Conservation (phyloP, 2,329 filamentous ascomycete species). For the Metarhizium rileyi region DNA sequence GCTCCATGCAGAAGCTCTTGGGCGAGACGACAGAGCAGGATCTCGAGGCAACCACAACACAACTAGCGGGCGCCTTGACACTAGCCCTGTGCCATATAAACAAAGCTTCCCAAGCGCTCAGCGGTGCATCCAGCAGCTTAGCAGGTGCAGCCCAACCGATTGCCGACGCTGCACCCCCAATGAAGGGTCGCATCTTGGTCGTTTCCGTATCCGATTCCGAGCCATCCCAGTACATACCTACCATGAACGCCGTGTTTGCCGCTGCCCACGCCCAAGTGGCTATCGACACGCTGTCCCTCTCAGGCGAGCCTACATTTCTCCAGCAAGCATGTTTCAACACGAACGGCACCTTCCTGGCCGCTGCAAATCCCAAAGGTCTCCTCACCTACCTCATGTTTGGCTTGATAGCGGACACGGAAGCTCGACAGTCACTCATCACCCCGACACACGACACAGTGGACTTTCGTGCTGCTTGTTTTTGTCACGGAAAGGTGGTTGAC, state of each 20-base stretch:
- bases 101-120: constrained; percentile 60
- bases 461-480: constrained; percentile 97
- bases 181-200: constrained; percentile 64
- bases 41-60: constrained; percentile 67
- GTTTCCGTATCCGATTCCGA: constrained; percentile 79
- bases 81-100: constrained; percentile 86
- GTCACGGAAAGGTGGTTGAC: constrained; percentile 83
- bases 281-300: constrained; percentile 83
- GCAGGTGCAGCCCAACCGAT: constrained; percentile 25
- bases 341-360: constrained; percentile 44
- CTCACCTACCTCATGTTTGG: constrained; percentile 93
- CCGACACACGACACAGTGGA: constrained; percentile 83
- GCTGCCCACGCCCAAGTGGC: constrained; percentile 80
- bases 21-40: constrained; percentile 53
- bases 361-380: constrained; percentile 55
- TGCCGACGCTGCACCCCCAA: constrained; percentile 19
- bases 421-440: constrained; percentile 54
- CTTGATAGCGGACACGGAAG: constrained; percentile 59
- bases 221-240: constrained; percentile 88
- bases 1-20: constrained; percentile 66
- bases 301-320: constrained; percentile 79
- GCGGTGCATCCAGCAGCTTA: constrained; percentile 40
- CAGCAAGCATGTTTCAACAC: constrained; percentile 73
- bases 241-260: constrained; percentile 98
- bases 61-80: constrained; percentile 84